Percentiles rank a stretch among this genome's conserved stretches.
Conservation (phyloP, 139 green algal species). For the Haematococcus sp. region DNA sequence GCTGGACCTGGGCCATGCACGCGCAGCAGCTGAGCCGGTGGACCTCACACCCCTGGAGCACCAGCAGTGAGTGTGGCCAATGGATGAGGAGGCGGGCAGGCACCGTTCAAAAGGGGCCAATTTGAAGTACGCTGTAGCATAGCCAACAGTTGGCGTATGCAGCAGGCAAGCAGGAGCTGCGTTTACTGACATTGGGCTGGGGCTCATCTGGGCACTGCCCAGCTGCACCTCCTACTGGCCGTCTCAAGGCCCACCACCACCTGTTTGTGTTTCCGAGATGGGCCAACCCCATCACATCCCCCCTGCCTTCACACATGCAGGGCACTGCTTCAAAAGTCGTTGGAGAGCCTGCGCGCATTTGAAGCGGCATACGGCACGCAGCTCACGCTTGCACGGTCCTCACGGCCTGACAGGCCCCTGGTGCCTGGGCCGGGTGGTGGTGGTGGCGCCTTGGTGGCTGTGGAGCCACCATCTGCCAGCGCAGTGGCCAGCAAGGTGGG, state of each 20-base stretch:
- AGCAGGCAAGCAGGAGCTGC: no score
- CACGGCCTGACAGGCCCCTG: neutral
- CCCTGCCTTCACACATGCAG: neutral
- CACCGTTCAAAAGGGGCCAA: no score
- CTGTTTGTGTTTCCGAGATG: no score
- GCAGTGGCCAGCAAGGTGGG: neutral
- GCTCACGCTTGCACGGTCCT: neutral
- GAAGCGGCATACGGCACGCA: constrained; percentile 5
- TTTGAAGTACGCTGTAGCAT: no score
- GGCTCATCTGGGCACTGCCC: neutral
- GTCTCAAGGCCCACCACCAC: no score
- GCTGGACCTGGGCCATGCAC: constrained; percentile 33
- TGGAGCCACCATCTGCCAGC: neutral
- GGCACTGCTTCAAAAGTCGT: neutral
- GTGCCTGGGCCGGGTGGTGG: neutral
- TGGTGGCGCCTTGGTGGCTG: neutral
- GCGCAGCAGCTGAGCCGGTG: constrained; percentile 26
- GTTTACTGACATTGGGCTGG: neutral
- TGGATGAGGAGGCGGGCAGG: no score
- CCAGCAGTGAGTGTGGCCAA: neutral
- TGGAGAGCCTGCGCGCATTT: constrained; percentile 6
- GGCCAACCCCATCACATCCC: no score
- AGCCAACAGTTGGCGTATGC: no score
- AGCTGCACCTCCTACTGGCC: neutral
- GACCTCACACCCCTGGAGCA: constrained; percentile 27